Evolutionary conservation across 106 monocot genomes (phyloP).

Genomic region (Acanthochlamys bracteata): DNA sequence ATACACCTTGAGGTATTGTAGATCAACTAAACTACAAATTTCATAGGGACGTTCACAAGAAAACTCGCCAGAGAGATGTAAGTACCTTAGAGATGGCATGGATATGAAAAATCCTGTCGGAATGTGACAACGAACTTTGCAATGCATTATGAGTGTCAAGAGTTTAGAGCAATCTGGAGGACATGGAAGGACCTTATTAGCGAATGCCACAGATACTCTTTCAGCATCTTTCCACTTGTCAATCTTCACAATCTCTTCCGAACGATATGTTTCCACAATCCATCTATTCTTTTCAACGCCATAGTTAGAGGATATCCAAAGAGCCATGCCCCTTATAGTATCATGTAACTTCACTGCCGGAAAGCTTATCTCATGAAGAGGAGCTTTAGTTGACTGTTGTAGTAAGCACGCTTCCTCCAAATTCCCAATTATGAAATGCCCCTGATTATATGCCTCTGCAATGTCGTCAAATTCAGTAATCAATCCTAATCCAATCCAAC

Average conservation of each 20-base stretch:
- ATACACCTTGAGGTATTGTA: neutral
- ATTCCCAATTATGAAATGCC: neutral
- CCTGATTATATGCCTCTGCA: neutral
- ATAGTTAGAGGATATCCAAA: neutral
- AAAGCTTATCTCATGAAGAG: neutral
- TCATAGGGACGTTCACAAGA: neutral
- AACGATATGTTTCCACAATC: neutral
- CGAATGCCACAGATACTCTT: neutral
- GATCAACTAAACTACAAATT: neutral
- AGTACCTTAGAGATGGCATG: neutral
- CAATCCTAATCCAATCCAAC: too few species aligned
- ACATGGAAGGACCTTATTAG: neutral
- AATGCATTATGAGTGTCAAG: neutral
- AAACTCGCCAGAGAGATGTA: neutral
- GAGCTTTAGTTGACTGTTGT: neutral
- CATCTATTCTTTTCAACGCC: neutral
- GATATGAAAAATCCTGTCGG: neutral
- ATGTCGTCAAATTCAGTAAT: neutral
- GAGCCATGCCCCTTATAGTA: slow-evolving; percentile 5
- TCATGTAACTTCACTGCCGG: neutral
- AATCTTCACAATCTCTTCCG: neutral
- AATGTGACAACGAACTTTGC: neutral
- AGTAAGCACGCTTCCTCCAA: slow-evolving; percentile 8
- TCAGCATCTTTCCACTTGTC: neutral
- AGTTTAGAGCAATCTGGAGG: neutral